Evolutionary conservation across 495 filamentous ascomycete species (phyloP), one percentile per base, ranked within the genome.

Genomic region (Xylaria acuta): DNA sequence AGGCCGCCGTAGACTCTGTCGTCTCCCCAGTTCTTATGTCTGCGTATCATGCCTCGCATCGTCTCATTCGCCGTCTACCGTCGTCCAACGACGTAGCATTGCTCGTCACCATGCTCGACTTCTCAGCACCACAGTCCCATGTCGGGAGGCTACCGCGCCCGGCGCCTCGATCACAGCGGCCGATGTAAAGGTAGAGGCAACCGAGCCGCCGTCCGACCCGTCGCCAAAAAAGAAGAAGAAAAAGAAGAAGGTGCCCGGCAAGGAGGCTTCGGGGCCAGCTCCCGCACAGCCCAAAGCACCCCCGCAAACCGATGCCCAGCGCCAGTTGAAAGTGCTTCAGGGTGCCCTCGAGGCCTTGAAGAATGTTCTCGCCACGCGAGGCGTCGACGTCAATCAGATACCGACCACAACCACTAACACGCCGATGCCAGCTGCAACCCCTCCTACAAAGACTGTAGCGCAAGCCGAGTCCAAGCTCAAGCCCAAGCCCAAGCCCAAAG

Each of bases 321-420:
- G 72, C 34, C 75, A 75, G 30, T 43, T 78, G 54, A 59, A 76
- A 20, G 71, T 75, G 12, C 70, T 75, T 1, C 67, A 77, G 58
- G 77, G 74, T 65, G 72, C 72, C 41, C 75, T 78, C 22, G 36
- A 64, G 51, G 69, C 74, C 18, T 53, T 75, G 54, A 72, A 74
- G 67, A 77, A 77, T 63, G 78, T 80, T 30, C 75, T 80, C 18
- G 68, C 62, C 12, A 40, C 70, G 0, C 75, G 75, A 64, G 75
- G 76, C 47, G 74, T 78, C 62, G 73, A 72, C 45, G 74, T 79
- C 3, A 72, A 74, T 14, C 75, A 77, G 0, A 75, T 75, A 53
- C 51, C 51, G 40, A n/a, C 6, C 18, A 20, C 8, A 9, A 25
- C 53, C 16, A 20, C 22, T 22, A 9, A 32, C 25, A 30, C 51